Percentiles rank a stretch among this genome's conserved stretches.
phyloP scores from a whole-genome alignment of 2,329 filamentous ascomycete genomes.

The Aspergillus chevalieri region DNA sequence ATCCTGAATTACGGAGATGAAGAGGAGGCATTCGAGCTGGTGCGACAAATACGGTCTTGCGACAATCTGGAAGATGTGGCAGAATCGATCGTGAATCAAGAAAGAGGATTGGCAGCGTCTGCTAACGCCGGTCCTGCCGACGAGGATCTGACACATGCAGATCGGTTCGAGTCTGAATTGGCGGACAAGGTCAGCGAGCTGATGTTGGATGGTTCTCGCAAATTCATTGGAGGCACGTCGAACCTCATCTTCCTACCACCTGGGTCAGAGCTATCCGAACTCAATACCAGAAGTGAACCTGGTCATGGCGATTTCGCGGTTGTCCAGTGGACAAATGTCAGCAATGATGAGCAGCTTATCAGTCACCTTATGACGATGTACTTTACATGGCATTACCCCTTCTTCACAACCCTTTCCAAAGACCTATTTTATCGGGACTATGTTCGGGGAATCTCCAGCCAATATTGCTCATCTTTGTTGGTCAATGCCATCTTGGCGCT shows the following conservation, averaged over 20 bases:
- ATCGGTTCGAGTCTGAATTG: conserved; percentile 67
- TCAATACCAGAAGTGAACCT: conserved; percentile 37
- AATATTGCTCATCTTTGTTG: conserved; percentile 81
- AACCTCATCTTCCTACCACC: conserved; percentile 75
- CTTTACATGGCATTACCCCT: conserved; percentile 96
- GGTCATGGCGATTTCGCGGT: conserved; percentile 58
- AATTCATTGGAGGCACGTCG: conserved; percentile 90
- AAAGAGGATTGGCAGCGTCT: conserved; percentile 42
- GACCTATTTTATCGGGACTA: conserved; percentile 84
- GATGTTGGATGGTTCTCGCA: conserved; percentile 75
- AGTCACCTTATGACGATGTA: conserved; percentile 93
- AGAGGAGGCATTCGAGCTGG: conserved; percentile 72
- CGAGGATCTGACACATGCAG: conserved; percentile 36
- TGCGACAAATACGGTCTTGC: conserved; percentile 81
- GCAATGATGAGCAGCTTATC: conserved; percentile 69
- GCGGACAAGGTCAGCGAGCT: conserved; percentile 92
- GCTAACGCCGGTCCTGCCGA: conserved; percentile 27
- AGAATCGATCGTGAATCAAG: conserved; percentile 50
- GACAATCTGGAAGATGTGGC: conserved; percentile 65
- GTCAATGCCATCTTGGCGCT: conserved; percentile 92
- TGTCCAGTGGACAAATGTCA: conserved; percentile 82
- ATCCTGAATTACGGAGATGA: conserved; percentile 79
- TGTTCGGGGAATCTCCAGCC: conserved; percentile 59
- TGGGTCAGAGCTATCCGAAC: conserved; percentile 42
- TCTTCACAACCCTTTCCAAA: conserved; percentile 86